These are phyloP conservation scores for Phytophthora fragariae DNA, from an alignment of 352 stramenopile species.

Conservation along the genomic window DNA sequence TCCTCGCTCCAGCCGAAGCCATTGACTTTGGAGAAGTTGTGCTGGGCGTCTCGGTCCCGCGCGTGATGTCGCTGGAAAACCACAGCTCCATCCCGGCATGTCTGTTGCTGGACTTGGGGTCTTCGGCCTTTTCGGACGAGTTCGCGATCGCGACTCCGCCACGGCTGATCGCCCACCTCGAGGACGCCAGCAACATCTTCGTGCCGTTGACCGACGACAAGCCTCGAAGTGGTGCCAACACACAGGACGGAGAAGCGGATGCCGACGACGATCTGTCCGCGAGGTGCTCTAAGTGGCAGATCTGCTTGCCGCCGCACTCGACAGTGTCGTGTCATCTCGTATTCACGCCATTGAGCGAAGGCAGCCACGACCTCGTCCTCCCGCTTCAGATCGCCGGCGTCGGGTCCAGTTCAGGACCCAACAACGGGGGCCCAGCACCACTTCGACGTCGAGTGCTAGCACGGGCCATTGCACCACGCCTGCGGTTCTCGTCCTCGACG, in stretches of 20 bases:
- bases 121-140: conserved; percentile 52
- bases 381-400: conserved; percentile 83
- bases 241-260: conserved; percentile 7
- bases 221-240: conserved; percentile 2
- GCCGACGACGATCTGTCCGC: conserved; percentile 7
- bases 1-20: conserved; percentile 43
- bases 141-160: conserved; percentile 70
- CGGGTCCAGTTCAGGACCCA: conserved; percentile 12
- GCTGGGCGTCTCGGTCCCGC: conserved; percentile 73
- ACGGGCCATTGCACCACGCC: conserved; percentile 56
- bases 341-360: conserved; percentile 65
- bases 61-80: conserved; percentile 81
- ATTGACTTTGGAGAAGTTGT: conserved; percentile 88
- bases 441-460: conserved; percentile 63
- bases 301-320: conserved; percentile 71
- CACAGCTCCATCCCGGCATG: conserved; percentile 77
- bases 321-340: conserved; percentile 80
- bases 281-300: conserved; percentile 67
- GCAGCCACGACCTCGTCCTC: conserved; percentile 64
- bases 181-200: conserved; percentile 88
- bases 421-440: conserved; percentile 24
- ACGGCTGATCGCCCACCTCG: conserved; percentile 57
- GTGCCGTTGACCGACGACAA: conserved; percentile 51
- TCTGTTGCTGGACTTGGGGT: conserved; percentile 77
- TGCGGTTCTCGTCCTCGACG: conserved; percentile 75